Base-by-base conservation (phyloP, 805 yeast genomes). In the Yamadazyma laniorum region DNA sequence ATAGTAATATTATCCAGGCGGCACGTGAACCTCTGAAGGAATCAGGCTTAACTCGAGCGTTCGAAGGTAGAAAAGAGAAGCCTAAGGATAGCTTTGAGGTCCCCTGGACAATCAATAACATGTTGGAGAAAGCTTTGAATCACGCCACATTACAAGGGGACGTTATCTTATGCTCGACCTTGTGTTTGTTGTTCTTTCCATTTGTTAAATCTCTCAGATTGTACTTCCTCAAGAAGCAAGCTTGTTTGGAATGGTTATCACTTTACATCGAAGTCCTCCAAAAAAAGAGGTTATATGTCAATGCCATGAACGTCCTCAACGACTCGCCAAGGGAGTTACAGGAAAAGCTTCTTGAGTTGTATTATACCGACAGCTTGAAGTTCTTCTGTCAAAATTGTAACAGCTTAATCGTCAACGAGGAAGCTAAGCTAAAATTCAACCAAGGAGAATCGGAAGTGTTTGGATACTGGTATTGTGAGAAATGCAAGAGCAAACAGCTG, bases 391-490 rank as follows among this genome's bases (percentile, higher is more conserved):
- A 74, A 19, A 63, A 65, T 50, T 85, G 95, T 55, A 67, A 73
- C 13, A 67, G 72, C 34, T 61, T 81, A n/a, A 62, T 85, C 6
- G 55, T 75, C 7, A 83, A 84, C 56, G 89, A 82, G 45, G 48
- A 51, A 5, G 65, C 79, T 3, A 79, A 77, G 50, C 65, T 60
- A 13, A 65, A 58, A 28, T 41, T 43, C 14, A 51, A 50, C 9
- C 39, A 43, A 9, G 39, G 39, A 5, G 14, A 25, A 6, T 13
- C 25, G 7, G 42, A 43, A 25, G 29, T 19, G 2, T 76, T 79
- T 51, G 95, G 95, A 1, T 80, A 73, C 49, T 89, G 96, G 95
- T 85, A 82, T 57, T 90, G 97, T 62, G 87, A 80, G 37, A 70
- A 68, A 16, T 90, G 97, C 57, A 62, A 70, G 8, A 65, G 61